Evolutionary conservation across 2,329 filamentous ascomycete species (phyloP), one percentile per base, ranked within the genome.

Genomic region (Cladosporium cucumerinum): DNA sequence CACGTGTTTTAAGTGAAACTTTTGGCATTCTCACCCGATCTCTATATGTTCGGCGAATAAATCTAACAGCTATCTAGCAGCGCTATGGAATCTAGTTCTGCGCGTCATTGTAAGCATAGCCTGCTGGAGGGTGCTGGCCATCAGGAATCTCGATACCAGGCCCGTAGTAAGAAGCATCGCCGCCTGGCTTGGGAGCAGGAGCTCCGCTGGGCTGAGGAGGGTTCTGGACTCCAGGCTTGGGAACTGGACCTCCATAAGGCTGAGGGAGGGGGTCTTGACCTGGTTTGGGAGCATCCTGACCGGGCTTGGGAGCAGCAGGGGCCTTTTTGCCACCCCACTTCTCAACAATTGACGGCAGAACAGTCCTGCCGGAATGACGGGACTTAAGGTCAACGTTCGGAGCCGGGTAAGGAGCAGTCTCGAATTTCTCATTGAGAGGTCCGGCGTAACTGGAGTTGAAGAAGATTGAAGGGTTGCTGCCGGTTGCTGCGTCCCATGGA

Each of bases 371-470:
- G 28, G 69, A 72, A 3, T 65, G 55, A 6, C 71, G 72, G 43
- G 72, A 73, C 18, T 68, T 61, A n/a, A 72, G 67, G 32, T 66
- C 60, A 25, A 70, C 64, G 66, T 77, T 75, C 4, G 74, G 74
- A 12, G 70, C 69, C 25, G 73, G 73, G 61, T 73, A 73, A 1
- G 69, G 64, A 21, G 69, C 71, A 2, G 48, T 61, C 39, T 58
- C 32, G 49, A 73, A 72, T 30, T 58, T 65, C 26, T 59, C 43
- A 69, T 73, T 76, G 71, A 76, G 76, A 2, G 72, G 73, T 18
- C 74, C 75, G 30, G 73, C 68, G 66, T 74, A 76, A 14, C 73
- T 75, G 49, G 59, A 59, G 71, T 77, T 77, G 49, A 74, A 66
- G 69, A 75, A 76, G 39, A 70, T 62, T 14, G 65, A 72, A 2